Evolutionary conservation across 768 basidiomycete genomes (phyloP), one percentile per base, ranked within the genome.

Genomic region (Lactarius trivialis): DNA sequence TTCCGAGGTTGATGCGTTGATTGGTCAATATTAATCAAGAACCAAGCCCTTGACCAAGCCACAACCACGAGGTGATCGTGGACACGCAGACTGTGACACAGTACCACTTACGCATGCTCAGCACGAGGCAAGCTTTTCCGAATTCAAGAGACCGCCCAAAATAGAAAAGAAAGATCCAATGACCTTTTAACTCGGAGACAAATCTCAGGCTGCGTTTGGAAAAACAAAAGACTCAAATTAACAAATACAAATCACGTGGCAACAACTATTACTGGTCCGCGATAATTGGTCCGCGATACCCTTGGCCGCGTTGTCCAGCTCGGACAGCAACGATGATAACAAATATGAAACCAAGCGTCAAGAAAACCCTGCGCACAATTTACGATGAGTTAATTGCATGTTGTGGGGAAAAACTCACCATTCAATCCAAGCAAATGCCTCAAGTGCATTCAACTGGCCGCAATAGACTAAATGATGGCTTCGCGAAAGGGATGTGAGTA

Each of bases 391-490:
- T n/a, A 5, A 9, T 6, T 7, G 11, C 12, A 17, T 45, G 1
- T 24, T 7, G 2, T 12, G 3, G 11, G 32, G 11, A 19, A 36
- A n/a, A 9, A 15, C 65, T 28, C 55, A 67, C 67, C 67, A 67
- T 55, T 63, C 61, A 6, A 67, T 55, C 67, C 67, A 67, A 12
- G 67, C 67, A 66, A 67, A 67, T 6, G 61, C 65, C 39, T 66
- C 65, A 19, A 66, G 60, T 26, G 67, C 58, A 39, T 63, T 66
- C 24, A 60, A 26, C 52, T 66, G 64, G 34, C 61, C 49, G 34
- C 67, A 67, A 55, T 63, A 66, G 26, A 66, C 26, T 19, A 57
- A 54, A 33, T 48, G 30, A 15, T 33, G 2, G 39, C 66, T 67
- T 48, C 1, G 45, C 12, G 30, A 6, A 49, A 24, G n/a, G 24